These are phyloP conservation scores for Hypoxylon intermedium DNA, from an alignment of 495 filamentous ascomycete genomes.

Conservation along the genomic window DNA sequence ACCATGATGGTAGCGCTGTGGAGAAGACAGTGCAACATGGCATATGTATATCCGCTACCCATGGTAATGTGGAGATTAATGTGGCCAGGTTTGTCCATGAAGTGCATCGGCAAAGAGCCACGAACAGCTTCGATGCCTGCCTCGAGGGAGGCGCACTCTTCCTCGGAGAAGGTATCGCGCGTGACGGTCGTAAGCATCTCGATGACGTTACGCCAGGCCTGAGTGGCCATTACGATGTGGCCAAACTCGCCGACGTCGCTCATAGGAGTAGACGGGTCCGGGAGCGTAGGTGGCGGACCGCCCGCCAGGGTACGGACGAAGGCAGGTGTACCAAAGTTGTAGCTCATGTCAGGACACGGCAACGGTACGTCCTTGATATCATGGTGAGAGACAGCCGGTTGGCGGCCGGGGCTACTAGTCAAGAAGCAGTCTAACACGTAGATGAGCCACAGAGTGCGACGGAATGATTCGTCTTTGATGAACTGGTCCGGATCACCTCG, in stretches of 20 bases:
- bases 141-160: constrained; percentile 51
- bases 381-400: constrained; percentile 54
- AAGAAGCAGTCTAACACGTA: constrained; percentile 62
- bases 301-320: constrained; percentile 54
- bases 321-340: constrained; percentile 57
- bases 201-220: constrained; percentile 59
- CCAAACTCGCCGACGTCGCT: constrained; percentile 59
- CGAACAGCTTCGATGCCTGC: constrained; percentile 55
- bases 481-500: constrained; percentile 56
- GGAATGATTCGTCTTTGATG: constrained; percentile 59
- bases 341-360: constrained; percentile 59
- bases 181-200: constrained; percentile 59
- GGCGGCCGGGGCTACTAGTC: constrained; percentile 60
- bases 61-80: constrained; percentile 61
- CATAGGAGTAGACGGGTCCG: constrained; percentile 42
- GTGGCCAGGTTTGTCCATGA: constrained; percentile 57
- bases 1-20: constrained; percentile 61
- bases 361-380: constrained; percentile 56
- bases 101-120: constrained; percentile 54
- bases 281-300: constrained; percentile 44
- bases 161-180: constrained; percentile 53
- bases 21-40: constrained; percentile 59
- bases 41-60: constrained; percentile 60
- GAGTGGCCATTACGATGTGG: constrained; percentile 59
- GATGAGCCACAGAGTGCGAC: constrained; percentile 59